Evolutionary conservation across 2,329 filamentous ascomycete genomes (phyloP), one percentile per base, ranked within the genome.

Genomic region (Nectriaceae sp.): DNA sequence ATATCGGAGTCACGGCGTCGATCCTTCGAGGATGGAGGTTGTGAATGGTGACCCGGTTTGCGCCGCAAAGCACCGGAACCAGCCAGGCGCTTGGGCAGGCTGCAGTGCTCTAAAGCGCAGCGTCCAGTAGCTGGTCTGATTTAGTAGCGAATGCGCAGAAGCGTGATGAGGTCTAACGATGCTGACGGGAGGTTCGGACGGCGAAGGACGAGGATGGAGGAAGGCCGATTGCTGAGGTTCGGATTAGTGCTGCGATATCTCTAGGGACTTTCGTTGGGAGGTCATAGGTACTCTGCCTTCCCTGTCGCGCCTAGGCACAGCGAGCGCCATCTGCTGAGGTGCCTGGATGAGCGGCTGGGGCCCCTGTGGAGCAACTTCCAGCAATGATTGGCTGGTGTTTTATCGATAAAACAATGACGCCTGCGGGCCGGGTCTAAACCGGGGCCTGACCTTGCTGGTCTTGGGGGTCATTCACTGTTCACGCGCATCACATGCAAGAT

Each of bases 11-110:
- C 11, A 37, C 33, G 22, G 21, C 21, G 33, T 45, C 36, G 37
- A 10, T 42, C 38, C 33, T 39, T 35, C 31, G 22, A 38, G 42
- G 39, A 24, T 43, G 42, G 24, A 35, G 38, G 35, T 44, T 18
- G 39, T 42, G 22, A 33, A 42, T 53, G 37, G 33, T 37, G 49
- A 42, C 46, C 48, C 42, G 53, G 46, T 52, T 52, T 56, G 59
- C 59, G 59, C 53, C 50, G 58, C 46, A 54, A 47, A 37, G 40
- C 53, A 41, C 38, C 42, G 35, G 18, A 26, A 44, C 21, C 37
- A 49, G 36, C 43, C 31, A 41, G n/a, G n/a, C n/a, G n/a, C n/a
- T n/a, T n/a, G n/a, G n/a, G n/a, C n/a, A n/a, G n/a, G n/a, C n/a
- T n/a, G 33, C 10, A 18, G 33, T 37, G 15, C 10, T 37, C 10